phyloP scores from a whole-genome alignment of 352 stramenopile genomes.

The Phytophthora tubulina region DNA sequence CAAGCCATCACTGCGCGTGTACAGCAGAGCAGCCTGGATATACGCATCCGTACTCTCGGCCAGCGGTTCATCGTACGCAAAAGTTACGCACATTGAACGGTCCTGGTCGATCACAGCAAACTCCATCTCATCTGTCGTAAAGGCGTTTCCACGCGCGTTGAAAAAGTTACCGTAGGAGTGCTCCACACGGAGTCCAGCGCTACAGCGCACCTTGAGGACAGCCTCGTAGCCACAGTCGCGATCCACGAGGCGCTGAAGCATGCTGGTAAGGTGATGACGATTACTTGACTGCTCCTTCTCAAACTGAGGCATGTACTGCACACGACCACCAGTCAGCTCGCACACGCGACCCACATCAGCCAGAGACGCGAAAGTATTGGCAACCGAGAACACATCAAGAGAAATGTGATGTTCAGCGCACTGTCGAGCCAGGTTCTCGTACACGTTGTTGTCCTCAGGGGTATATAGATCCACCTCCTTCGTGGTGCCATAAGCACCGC shows the following conservation, averaged over 20 bases:
- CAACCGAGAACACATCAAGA: constrained; percentile 87
- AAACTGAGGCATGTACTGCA: constrained; percentile 90
- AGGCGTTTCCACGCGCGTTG: constrained; percentile 63
- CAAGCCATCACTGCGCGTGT: constrained; percentile 86
- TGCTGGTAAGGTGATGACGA: constrained; percentile 78
- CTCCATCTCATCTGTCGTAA: constrained; percentile 88
- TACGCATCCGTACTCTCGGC: constrained; percentile 78
- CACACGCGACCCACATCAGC: constrained; percentile 83
- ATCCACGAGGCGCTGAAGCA: constrained; percentile 77
- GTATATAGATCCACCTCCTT: constrained; percentile 90
- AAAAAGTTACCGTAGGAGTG: constrained; percentile 89
- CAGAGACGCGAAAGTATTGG: constrained; percentile 85
- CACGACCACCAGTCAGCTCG: constrained; percentile 87
- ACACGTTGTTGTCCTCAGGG: constrained; percentile 71
- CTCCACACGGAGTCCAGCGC: constrained; percentile 83
- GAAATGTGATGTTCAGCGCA: constrained; percentile 87
- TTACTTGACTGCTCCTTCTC: constrained; percentile 88
- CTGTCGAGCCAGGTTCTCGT: constrained; percentile 69
- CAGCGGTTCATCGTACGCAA: constrained; percentile 90
- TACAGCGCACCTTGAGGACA: constrained; percentile 91
- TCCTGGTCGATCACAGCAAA: constrained; percentile 90
- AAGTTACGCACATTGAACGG: constrained; percentile 85
- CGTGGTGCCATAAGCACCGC: constrained; percentile 82
- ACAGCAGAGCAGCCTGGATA: constrained; percentile 91
- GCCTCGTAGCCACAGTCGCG: constrained; percentile 86